Percentiles rank a stretch among this genome's conserved stretches.
These are phyloP conservation scores for Aureobasidium sp. DNA, from an alignment of 2,329 filamentous ascomycete species.

Conservation along the genomic window DNA sequence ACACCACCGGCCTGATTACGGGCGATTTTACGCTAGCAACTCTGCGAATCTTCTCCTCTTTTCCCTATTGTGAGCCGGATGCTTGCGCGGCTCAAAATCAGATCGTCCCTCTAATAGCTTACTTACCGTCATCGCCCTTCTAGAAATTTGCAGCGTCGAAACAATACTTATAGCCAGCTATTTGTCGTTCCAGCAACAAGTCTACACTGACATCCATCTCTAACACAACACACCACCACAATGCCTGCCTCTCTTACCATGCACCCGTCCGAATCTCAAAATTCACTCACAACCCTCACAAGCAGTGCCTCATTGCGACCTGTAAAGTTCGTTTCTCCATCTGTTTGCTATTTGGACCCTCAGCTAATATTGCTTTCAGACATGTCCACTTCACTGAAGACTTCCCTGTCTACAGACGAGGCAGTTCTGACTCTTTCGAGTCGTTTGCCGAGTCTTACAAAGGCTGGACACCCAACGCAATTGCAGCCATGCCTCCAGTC, in stretches of 20 bases:
- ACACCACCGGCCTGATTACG: constrained; percentile 13
- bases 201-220: neutral
- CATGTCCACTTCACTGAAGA: neutral
- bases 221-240: neutral
- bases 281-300: neutral
- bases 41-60: constrained; percentile 9
- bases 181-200: neutral
- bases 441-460: neutral
- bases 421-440: neutral
- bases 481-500: neutral
- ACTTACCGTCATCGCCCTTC: constrained; percentile 5
- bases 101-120: neutral
- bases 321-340: neutral
- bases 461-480: neutral
- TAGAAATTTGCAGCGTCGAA: constrained; percentile 3
- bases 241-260: neutral
- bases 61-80: neutral
- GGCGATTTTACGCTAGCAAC: neutral
- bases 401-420: neutral
- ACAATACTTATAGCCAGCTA: neutral
- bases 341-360: neutral
- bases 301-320: neutral
- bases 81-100: constrained; percentile 4
- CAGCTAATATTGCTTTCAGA: neutral
- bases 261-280: neutral